These are phyloP conservation scores for Lathyrus sativus DNA, from an alignment of 306 rosid genomes.

Conservation along the genomic window DNA sequence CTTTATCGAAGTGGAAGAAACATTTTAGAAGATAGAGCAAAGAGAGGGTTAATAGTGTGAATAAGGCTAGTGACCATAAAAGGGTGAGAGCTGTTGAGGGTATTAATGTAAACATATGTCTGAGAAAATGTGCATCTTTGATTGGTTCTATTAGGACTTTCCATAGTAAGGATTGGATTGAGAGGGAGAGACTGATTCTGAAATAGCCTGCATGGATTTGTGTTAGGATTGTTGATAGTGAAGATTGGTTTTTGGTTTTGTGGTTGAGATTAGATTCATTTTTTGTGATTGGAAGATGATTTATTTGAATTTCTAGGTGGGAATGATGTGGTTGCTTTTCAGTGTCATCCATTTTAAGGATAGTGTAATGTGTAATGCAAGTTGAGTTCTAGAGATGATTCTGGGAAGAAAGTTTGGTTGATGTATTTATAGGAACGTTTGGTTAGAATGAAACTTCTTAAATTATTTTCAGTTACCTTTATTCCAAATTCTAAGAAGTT, in stretches of 20 bases:
- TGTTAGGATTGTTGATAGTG: constrained; percentile 32
- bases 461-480: too few relatives aligned
- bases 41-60: constrained; percentile 44
- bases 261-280: constrained; percentile 25
- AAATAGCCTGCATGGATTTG: constrained; percentile 65
- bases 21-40: constrained; percentile 52
- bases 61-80: constrained; percentile 49
- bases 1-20: constrained; percentile 44
- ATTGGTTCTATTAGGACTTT: constrained; percentile 46
- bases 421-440: constrained; percentile 35
- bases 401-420: background rate
- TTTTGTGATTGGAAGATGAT: constrained; percentile 6
- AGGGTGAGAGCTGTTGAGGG: constrained; percentile 46
- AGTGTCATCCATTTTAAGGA: constrained; percentile 13
- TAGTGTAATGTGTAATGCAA: background rate
- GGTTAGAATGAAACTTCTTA: background rate
- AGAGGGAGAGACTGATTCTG: constrained; percentile 53
- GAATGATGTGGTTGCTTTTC: constrained; percentile 29
- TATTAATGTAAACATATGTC: constrained; percentile 42
- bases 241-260: constrained; percentile 28
- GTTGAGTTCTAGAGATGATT: background rate
- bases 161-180: constrained; percentile 58
- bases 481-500: too few relatives aligned
- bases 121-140: constrained; percentile 37
- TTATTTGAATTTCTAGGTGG: constrained; percentile 25